Evolutionary conservation across 1,284 basidiomycete genomes (phyloP).

Genomic region (Caloboletus inedulis): DNA sequence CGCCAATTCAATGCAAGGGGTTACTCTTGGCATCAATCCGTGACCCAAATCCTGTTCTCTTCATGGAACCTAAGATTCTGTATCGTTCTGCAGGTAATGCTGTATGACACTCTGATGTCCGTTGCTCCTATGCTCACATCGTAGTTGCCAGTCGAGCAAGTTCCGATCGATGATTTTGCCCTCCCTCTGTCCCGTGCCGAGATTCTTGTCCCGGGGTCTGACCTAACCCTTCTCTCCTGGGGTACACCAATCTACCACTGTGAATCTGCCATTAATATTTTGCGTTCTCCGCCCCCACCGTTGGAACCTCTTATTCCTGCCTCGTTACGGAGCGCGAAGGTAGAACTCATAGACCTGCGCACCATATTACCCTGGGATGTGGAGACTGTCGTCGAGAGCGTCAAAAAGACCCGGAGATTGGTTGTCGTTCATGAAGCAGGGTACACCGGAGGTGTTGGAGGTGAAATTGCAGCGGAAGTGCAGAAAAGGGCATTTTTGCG

Average conservation of each 20-base stretch:
- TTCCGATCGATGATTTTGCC: constrained; percentile 83
- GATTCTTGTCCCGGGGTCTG: constrained; percentile 67
- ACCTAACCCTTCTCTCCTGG: constrained; percentile 88
- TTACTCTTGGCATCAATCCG: constrained; percentile 81
- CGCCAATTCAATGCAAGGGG: constrained; percentile 93
- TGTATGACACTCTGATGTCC: background rate
- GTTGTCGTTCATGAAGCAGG: constrained; percentile 93
- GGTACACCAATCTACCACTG: constrained; percentile 92
- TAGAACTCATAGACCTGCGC: constrained; percentile 90
- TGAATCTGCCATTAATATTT: constrained; percentile 72
- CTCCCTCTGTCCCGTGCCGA: constrained; percentile 82
- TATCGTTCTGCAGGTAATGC: constrained; percentile 72
- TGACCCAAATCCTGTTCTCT: constrained; percentile 90
- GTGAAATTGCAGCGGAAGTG: constrained; percentile 83
- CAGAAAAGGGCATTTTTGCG: constrained; percentile 85
- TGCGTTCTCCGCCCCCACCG: constrained; percentile 61
- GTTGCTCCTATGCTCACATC: constrained; percentile 14
- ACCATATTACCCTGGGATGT: constrained; percentile 91
- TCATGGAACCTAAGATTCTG: constrained; percentile 92
- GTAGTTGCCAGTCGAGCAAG: constrained; percentile 74
- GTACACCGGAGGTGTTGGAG: constrained; percentile 80
- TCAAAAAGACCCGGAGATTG: constrained; percentile 76
- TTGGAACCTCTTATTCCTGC: constrained; percentile 70
- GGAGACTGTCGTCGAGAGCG: constrained; percentile 76
- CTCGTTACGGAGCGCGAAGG: constrained; percentile 64